Evolutionary conservation across 176 grass and related monocot species (phyloP).

Genomic region (Carex pumila): DNA sequence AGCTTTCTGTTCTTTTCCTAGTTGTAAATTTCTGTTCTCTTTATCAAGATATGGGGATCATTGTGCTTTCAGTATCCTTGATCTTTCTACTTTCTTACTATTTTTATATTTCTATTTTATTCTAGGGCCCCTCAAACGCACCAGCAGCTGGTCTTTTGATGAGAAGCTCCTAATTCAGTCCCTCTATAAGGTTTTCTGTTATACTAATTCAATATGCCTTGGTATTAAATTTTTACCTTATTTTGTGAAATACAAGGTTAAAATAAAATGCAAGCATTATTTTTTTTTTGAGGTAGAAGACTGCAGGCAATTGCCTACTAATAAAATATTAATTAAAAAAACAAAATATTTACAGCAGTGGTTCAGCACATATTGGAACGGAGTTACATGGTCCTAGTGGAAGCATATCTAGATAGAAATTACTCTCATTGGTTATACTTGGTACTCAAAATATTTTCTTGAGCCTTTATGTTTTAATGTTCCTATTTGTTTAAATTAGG

Average conservation of each 20-base stretch:
- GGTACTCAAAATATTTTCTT: background rate
- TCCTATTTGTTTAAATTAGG: background rate
- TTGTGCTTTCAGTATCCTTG: background rate
- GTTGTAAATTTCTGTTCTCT: background rate
- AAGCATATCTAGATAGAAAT: too few relatives aligned
- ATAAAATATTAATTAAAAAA: too few relatives aligned
- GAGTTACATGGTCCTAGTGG: too few relatives aligned
- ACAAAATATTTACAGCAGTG: too few relatives aligned
- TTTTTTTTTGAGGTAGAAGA: background rate
- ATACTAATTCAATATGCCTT: background rate
- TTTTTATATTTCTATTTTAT: slow-evolving; percentile 30
- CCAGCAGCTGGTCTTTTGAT: slow-evolving; percentile 67
- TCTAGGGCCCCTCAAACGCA: slow-evolving; percentile 47
- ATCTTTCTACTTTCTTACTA: slow-evolving; percentile 2
- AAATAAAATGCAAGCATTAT: background rate
- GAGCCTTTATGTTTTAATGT: background rate
- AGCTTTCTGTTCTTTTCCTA: background rate
- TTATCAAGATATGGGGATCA: background rate
- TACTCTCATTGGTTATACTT: background rate
- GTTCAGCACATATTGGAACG: too few relatives aligned
- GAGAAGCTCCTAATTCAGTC: slow-evolving; percentile 74
- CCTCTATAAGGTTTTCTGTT: slow-evolving; percentile 52
- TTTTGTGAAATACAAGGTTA: background rate
- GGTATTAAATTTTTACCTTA: background rate
- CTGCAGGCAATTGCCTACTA: too few relatives aligned